Evolutionary conservation across 345 rosid genomes (phyloP), one percentile per base, ranked within the genome.

Genomic region (Pseudoturritis turrita): DNA sequence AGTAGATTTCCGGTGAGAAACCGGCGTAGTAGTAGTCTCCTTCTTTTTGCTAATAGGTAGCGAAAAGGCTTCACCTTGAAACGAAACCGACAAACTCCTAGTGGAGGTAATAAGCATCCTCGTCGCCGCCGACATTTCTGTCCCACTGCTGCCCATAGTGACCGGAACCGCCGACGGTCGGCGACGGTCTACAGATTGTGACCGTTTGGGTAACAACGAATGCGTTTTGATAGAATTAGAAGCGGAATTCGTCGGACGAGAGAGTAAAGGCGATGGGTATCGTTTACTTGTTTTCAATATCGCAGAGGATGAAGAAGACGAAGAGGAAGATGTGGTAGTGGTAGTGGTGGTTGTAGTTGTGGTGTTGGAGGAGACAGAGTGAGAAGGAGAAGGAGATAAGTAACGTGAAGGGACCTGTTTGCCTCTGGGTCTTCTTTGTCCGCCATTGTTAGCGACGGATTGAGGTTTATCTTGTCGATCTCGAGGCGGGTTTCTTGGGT

Each of bases 61-160:
- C 52, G 98, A 78, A 76, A 87, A 88, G 37, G 95, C 90, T 62
- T 84, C 96, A 2, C 99, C 98, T 81, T 90, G 99, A 85, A 92
- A 96, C 37, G 99, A 92, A 54, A 90, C 97, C n/a, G 97, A 87
- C 71, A 92, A 73, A 75, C 96, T 92, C 80, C 96, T 86, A 37
- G 94, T 81, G 7, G 99, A 92, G 40, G 89, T 85, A 70, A 86
- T 77, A 65, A 92, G 81, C 96, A 86, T 79, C 82, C 72, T 89
- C 61, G 89, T 81, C 8, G 89, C 82, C 66, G 85, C 35, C 33
- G 89, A 88, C 29, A 83, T 72, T 23, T 72, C 77, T 18, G 54
- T 59, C 9, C 85, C 79, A 77, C 65, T 77, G 69, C 80, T 85
- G 15, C 77, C 39, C 15, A 69, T 22, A 76, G 67, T 73, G 14